Evolutionary conservation across 805 yeast species (phyloP).

Genomic region (Lipomyces yamadae): DNA sequence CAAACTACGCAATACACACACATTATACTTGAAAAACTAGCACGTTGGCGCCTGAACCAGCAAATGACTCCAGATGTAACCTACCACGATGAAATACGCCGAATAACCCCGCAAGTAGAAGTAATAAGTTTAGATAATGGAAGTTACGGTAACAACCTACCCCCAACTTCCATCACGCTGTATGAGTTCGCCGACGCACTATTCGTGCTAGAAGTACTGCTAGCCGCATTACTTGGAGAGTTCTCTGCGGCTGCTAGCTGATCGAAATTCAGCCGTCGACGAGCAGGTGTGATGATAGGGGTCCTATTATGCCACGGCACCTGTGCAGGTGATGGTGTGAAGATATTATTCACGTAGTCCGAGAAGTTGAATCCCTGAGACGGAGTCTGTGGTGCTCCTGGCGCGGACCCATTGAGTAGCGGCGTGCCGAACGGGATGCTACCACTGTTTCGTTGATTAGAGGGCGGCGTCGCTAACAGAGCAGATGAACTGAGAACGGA

Average conservation of each 20-base stretch:
- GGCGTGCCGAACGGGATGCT: constrained; percentile 39
- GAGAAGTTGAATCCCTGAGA: constrained; percentile 68
- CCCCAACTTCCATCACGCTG: constrained; percentile 27
- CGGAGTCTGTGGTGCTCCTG: constrained; percentile 45
- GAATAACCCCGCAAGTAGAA: not conserved
- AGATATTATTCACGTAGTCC: constrained; percentile 76
- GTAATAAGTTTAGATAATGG: not conserved
- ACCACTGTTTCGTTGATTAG: constrained; percentile 9
- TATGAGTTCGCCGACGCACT: not conserved
- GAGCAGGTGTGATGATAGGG: constrained; percentile 32
- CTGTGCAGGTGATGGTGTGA: constrained; percentile 46
- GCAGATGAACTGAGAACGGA: constrained; percentile 18
- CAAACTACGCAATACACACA: not conserved
- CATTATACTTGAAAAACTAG: not conserved
- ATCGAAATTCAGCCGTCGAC: constrained; percentile 39
- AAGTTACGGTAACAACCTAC: constrained; percentile 17
- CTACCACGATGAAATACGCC: not conserved
- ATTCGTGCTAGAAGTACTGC: not conserved
- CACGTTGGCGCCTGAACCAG: not conserved
- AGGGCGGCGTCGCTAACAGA: constrained; percentile 44
- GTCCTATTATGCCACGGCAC: constrained; percentile 35
- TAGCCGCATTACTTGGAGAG: not conserved
- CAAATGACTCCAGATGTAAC: not conserved
- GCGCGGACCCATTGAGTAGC: constrained; percentile 26
- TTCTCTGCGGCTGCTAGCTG: constrained; percentile 25